A percentile compares a stretch with the other conserved stretches of the same genome.
These are phyloP conservation scores for Polytrichum formosum DNA, from an alignment of 225 moss, liverwort and hornwort genomes.

Conservation along the genomic window DNA sequence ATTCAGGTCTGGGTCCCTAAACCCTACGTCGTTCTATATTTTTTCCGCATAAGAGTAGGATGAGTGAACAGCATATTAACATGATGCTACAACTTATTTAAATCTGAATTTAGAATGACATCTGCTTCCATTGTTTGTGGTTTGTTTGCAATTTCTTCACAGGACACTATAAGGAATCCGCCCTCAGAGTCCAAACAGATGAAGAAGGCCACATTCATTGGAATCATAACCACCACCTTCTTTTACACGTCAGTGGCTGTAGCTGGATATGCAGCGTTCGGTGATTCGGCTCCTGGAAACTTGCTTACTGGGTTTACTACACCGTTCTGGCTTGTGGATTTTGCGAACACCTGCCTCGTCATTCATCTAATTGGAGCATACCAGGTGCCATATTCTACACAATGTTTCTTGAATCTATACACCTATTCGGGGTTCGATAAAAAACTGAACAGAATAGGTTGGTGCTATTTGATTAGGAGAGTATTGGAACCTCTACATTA, in stretches of 20 bases:
- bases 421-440: no score
- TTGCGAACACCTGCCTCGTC: conserved; percentile 70
- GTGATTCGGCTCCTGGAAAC: conserved; percentile 43
- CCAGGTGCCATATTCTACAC: conserved; percentile 42
- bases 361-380: conserved; percentile 83
- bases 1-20: conserved; percentile 51
- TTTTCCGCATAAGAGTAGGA: no score
- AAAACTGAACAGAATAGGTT: neutral
- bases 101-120: no score
- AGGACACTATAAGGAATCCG: conserved; percentile 67
- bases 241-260: conserved; percentile 75
- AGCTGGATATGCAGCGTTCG: conserved; percentile 72
- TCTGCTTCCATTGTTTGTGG: no score
- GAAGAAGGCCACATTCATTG: conserved; percentile 53
- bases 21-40: no score
- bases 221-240: conserved; percentile 52
- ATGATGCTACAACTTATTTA: no score
- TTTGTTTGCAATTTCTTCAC: neutral
- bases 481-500: neutral
- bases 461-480: neutral
- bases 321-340: conserved; percentile 77
- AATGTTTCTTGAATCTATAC: no score
- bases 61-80: no score
- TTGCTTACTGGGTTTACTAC: conserved; percentile 60
- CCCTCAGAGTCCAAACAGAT: conserved; percentile 73